phyloP scores from a whole-genome alignment of 805 yeast genomes.

The Maudiozyma saulgeensis region DNA sequence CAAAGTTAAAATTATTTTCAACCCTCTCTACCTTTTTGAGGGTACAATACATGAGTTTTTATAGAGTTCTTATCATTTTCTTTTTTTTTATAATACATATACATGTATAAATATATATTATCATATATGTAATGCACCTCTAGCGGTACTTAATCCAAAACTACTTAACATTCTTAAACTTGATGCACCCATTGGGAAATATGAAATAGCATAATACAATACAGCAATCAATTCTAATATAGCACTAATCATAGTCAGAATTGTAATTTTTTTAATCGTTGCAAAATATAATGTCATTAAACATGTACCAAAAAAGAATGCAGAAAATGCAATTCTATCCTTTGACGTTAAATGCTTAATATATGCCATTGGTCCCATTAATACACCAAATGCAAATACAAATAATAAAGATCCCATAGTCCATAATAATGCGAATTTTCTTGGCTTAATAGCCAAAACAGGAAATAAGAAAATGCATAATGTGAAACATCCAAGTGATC shows the following conservation, averaged over 20 bases:
- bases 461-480: conserved; percentile 81
- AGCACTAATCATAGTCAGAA: conserved; percentile 69
- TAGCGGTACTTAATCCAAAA: conserved; percentile 49
- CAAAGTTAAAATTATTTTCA: neutral
- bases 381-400: conserved; percentile 77
- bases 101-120: too few relatives aligned
- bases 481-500: conserved; percentile 72
- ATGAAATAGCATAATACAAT: conserved; percentile 81
- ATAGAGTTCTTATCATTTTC: too few relatives aligned
- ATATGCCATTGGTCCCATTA: conserved; percentile 88
- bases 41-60: too few relatives aligned
- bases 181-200: conserved; percentile 92
- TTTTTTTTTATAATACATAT: too few relatives aligned
- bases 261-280: conserved; percentile 53
- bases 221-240: conserved; percentile 75
- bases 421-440: conserved; percentile 88
- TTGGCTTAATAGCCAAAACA: conserved; percentile 76
- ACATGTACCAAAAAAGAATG: conserved; percentile 74
- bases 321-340: conserved; percentile 70
- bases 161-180: conserved; percentile 50
- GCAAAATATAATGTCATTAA: conserved; percentile 71
- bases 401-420: conserved; percentile 82
- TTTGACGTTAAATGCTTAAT: conserved; percentile 61
- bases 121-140: conserved; percentile 29
- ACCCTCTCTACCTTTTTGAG: neutral